phyloP scores from a whole-genome alignment of 2,329 filamentous ascomycete species.

The Coccinonectria pachysandricola region DNA sequence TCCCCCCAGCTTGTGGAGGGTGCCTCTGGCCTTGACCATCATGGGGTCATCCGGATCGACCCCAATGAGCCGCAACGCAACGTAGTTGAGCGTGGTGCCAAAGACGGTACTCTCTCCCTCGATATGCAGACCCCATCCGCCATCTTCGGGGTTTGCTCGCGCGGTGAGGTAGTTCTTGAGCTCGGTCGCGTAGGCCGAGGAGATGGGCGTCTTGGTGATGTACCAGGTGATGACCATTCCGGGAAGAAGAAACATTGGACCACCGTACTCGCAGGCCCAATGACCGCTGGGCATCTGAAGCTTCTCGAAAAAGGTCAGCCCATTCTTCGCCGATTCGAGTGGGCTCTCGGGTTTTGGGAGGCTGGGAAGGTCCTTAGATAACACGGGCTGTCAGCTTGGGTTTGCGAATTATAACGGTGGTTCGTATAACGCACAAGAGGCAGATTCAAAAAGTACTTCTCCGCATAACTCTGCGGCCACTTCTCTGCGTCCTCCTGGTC shows the following conservation, averaged over 20 bases:
- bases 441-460: conserved; percentile 79
- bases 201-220: conserved; percentile 78
- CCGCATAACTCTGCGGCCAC: conserved; percentile 83
- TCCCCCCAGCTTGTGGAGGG: conserved; percentile 77
- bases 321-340: conserved; percentile 70
- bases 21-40: conserved; percentile 75
- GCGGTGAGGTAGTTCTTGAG: conserved; percentile 89
- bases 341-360: conserved; percentile 63
- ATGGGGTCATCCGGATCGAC: conserved; percentile 73
- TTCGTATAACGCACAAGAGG: conserved; percentile 54
- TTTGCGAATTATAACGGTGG: no score
- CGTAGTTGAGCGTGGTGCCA: conserved; percentile 84
- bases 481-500: conserved; percentile 57
- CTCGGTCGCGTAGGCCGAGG: conserved; percentile 68
- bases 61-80: conserved; percentile 67
- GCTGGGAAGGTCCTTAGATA: conserved; percentile 56
- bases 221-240: conserved; percentile 81
- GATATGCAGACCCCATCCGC: conserved; percentile 96
- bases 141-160: conserved; percentile 73
- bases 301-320: conserved; percentile 77
- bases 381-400: conserved; percentile 4
- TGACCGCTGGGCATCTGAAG: conserved; percentile 83
- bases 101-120: conserved; percentile 90
- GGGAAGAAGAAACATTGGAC: conserved; percentile 89
- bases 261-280: conserved; percentile 96